Evolutionary conservation across 192 early-diverging fungal genomes (phyloP), one percentile per base, ranked within the genome.

Genomic region (Mortierella hygrophila): DNA sequence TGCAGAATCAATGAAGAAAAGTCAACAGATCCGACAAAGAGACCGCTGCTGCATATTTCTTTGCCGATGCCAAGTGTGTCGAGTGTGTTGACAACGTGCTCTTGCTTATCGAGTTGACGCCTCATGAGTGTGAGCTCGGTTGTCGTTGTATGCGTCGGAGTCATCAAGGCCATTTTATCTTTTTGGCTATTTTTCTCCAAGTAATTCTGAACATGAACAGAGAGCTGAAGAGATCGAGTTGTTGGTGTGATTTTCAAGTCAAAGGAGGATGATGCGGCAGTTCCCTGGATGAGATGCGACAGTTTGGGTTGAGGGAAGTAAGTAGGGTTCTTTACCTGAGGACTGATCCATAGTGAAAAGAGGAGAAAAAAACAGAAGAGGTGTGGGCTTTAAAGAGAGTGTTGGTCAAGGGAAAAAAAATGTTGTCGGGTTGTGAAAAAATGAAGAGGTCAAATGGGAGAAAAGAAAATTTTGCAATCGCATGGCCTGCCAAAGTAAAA

Each of bases 291-390:
- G 70, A 52, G 70, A 71, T 41, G 16, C 70, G 18, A 52, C 41
- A 10, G 70, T 42, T 21, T 37, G 40, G 23, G 46, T 16, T 32
- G 20, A 11, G 44, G 35, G 57, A 4, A 47, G 75, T 23, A 18
- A 37, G 75, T 41, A 68, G 70, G 11, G 23, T 21, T 38, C n/a
- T 65, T 80, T 85, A 85, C 83, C 83, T 85, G 83, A 76, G 44
- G 83, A 80, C 68, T 85, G 82, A 85, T 85, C 83, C 83, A 85
- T 85, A 68, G 69, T 63, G 57, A n/a, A 54, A 20, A 82, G 52
- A 71, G 57, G 73, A 68, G 55, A 57, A 72, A 20, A 55, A 68
- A 68, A 32, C 4, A 52, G 23, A n/a, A 69, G 10, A 46, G 16
- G 13, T 49, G 41, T 38, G 54, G 32, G 72, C 6, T 74, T 74